These are phyloP conservation scores for Plasmopara halstedii DNA, from an alignment of 352 stramenopile species.

Conservation along the genomic window DNA sequence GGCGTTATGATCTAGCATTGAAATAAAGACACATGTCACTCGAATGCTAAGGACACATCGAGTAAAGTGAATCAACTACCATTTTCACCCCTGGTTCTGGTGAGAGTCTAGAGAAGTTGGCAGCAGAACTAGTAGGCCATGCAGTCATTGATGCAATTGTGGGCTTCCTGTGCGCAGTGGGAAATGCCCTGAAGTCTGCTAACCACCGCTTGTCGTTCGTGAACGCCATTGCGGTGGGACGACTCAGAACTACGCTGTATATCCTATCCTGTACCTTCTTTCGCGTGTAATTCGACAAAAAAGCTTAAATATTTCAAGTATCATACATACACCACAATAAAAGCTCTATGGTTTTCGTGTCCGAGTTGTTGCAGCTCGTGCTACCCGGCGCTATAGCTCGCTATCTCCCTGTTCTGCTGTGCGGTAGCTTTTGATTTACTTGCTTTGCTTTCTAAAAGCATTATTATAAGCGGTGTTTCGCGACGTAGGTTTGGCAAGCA, in stretches of 20 bases:
- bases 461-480: neutral
- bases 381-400: slow-evolving; percentile 11
- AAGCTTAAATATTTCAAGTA: no score
- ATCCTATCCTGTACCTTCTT: slow-evolving; percentile 5
- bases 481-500: slow-evolving; percentile 18
- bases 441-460: neutral
- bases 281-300: no score
- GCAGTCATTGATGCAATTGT: slow-evolving; percentile 18
- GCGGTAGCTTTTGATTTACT: neutral
- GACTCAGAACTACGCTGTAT: slow-evolving; percentile 3
- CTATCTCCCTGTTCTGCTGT: slow-evolving; percentile 18
- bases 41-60: no score
- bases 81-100: slow-evolving; percentile 31
- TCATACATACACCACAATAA: no score
- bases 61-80: slow-evolving; percentile 10
- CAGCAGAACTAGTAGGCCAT: slow-evolving; percentile 35
- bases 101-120: slow-evolving; percentile 29
- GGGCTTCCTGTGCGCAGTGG: slow-evolving; percentile 12
- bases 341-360: slow-evolving; percentile 6
- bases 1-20: slow-evolving; percentile 42
- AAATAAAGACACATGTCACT: slow-evolving; percentile 2
- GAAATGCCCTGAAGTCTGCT: neutral
- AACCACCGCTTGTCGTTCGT: slow-evolving; percentile 11
- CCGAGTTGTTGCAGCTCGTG: slow-evolving; percentile 25
- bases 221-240: slow-evolving; percentile 14